Evolutionary conservation across 2,329 filamentous ascomycete species (phyloP), one percentile per base, ranked within the genome.

Genomic region (Taxawa tesnikishii): DNA sequence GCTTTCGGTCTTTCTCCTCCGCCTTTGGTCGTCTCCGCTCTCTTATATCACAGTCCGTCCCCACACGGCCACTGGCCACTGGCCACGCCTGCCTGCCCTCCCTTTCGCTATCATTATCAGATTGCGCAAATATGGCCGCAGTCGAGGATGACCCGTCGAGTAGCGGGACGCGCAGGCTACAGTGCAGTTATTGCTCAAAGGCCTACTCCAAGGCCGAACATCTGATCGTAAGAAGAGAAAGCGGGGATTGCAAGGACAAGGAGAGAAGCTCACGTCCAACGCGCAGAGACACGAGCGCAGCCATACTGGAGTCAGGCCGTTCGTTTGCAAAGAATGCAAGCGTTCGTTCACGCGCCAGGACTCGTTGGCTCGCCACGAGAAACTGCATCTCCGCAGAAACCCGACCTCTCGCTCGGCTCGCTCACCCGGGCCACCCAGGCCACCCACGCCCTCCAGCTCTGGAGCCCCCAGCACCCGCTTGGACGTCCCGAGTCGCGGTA

Each of bases 251-350:
- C 14, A 17, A 29, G 32, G 21, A 38, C 32, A n/a, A n/a, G n/a
- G n/a, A n/a, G 19, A 32, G 17, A 11, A 15, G 6, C 3, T 26
- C n/a, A 8, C 29, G n/a, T n/a, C n/a, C n/a, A n/a, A n/a, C n/a
- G n/a, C n/a, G n/a, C 29, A 61, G 57, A 59, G 58, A 50, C 58
- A 62, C 43, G 57, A 62, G 43, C 54, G 55, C 21, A 56, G 55
- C 36, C 58, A 60, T 38, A 60, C 57, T 26, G 57, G 57, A 28
- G 51, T 51, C 8, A 58, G 56, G 40, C 59, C 59, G 12, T 63
- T 54, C 32, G 43, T 51, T 28, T 63, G 59, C 40, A 55, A 53
- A 43, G 46, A 54, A 30, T 62, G 59, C 37, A 44, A 47, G 12
- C 47, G 59, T 28, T 51, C 57, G 4, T 63, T 63, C 43, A 54